Evolutionary conservation across 306 rosid genomes (phyloP).

Genomic region (Myrica gale): DNA sequence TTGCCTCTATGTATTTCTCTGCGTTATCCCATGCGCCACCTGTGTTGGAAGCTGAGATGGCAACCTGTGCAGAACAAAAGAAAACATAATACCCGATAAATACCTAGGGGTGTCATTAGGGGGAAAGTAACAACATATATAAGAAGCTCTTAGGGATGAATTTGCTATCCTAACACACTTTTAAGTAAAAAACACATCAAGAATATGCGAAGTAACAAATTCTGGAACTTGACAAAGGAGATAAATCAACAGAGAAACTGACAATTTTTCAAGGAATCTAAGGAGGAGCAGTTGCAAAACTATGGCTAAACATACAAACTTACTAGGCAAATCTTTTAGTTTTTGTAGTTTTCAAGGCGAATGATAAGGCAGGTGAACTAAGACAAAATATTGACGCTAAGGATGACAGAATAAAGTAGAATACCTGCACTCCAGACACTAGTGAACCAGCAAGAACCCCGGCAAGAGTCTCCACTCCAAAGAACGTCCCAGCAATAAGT

Average conservation of each 20-base stretch:
- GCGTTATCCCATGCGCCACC: constrained; percentile 76
- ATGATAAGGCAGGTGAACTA: not conserved
- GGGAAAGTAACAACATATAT: not conserved
- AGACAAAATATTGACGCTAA: not conserved
- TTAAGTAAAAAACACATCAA: not conserved
- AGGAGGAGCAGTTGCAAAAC: not conserved
- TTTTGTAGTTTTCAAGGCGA: too few relatives aligned
- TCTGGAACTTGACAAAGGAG: not conserved
- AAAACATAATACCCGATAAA: not conserved
- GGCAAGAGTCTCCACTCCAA: constrained; percentile 70
- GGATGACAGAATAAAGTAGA: not conserved
- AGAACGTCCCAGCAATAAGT: constrained; percentile 63
- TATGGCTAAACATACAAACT: not conserved
- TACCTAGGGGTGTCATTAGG: too few relatives aligned
- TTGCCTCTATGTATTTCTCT: constrained; percentile 65
- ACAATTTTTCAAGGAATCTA: not conserved
- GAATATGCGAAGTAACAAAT: not conserved
- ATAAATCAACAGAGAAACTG: not conserved
- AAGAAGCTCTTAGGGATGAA: not conserved
- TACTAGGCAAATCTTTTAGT: too few relatives aligned
- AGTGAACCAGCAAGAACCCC: constrained; percentile 74
- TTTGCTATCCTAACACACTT: not conserved
- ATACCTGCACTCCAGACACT: constrained; percentile 77
- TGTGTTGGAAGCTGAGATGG: constrained; percentile 70
- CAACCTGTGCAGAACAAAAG: constrained; percentile 36